Conservation (phyloP, 2,329 filamentous ascomycete species). For the Metarhizium guizhouense region DNA sequence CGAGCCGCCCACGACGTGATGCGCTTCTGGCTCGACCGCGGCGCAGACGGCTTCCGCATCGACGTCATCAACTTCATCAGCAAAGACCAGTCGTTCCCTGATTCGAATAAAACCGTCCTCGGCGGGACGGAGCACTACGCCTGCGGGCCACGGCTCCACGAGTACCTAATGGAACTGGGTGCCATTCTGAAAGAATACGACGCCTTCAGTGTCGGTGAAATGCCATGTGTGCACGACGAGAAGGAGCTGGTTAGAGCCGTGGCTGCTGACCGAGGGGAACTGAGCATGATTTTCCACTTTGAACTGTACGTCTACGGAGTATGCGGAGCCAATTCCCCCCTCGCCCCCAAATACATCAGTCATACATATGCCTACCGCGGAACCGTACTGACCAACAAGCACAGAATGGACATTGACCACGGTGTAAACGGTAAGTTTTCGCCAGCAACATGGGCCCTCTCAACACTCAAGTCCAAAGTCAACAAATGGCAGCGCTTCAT, state of each 20-base stretch:
- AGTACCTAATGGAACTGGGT: slow-evolving; percentile 36
- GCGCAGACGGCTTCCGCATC: slow-evolving; percentile 57
- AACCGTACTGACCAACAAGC: not conserved
- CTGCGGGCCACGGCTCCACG: slow-evolving; percentile 40
- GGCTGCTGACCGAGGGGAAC: slow-evolving; percentile 44
- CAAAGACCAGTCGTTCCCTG: slow-evolving; percentile 49
- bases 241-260: slow-evolving; percentile 39
- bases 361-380: not conserved
- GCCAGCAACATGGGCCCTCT: slow-evolving; percentile 34
- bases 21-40: slow-evolving; percentile 65
- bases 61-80: slow-evolving; percentile 61
- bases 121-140: slow-evolving; percentile 37
- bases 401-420: slow-evolving; percentile 40
- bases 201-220: slow-evolving; percentile 44
- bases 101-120: slow-evolving; percentile 28
- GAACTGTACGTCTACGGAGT: slow-evolving; percentile 46
- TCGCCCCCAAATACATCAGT: too few relatives aligned
- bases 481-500: slow-evolving; percentile 52
- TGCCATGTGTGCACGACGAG: slow-evolving; percentile 35
- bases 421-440: slow-evolving; percentile 35
- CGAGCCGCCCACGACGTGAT: slow-evolving; percentile 59
- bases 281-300: slow-evolving; percentile 69
- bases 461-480: slow-evolving; percentile 42
- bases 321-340: not conserved
- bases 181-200: slow-evolving; percentile 35